Base-by-base conservation (phyloP, 2,329 filamentous ascomycete genomes). In the Fusarium gaditjirri region DNA sequence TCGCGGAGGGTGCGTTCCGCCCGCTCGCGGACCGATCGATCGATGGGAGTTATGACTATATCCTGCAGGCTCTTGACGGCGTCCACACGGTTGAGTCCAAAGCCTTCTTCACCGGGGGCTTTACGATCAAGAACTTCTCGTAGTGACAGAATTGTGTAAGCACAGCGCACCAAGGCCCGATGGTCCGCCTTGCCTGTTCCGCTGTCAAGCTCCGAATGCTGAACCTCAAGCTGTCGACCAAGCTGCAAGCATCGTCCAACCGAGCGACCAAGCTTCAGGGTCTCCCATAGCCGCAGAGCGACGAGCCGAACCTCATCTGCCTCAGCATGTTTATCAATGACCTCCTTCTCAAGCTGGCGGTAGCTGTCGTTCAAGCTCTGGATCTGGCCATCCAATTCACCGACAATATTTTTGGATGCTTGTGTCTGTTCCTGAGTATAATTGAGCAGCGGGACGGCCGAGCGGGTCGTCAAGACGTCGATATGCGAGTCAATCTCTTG, bases 401-500 rank as follows among this genome's bases (percentile, higher is more conserved):
- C 83, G 59, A 97, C 85, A 71, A 98, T 92, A 58, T 86, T 87
- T 56, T 88, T 86, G 73, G 93, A 94, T 5, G 94, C 90, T 36
- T 90, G 87, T 19, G 91, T 93, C 80, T 96, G 93, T 46, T 89
- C 84, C 67, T 90, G 87, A 6, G 95, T 97, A 81, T 98, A 88
- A 35, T 90, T 85, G 25, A 99, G 88, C 33, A 99, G 86, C 1
- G 94, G 93, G 1, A 95, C 84, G 6, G 96, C 94, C 33, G 92
- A 93, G 71, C 93, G 91, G 5, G 94, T 96, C 10, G 95, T 97
- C 43, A 98, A 88, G 7, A 90, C 89, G 81, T 99, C 94, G 71
- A 99, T 97, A 80, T 97, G 94, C 0, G 95, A 97, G 83, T 98
- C 95, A 73, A 99, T 92, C 82, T 98, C 96, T 80, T 98, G 96